Base-by-base conservation (phyloP, 345 rosid species). In the Arabis hirsuta region DNA sequence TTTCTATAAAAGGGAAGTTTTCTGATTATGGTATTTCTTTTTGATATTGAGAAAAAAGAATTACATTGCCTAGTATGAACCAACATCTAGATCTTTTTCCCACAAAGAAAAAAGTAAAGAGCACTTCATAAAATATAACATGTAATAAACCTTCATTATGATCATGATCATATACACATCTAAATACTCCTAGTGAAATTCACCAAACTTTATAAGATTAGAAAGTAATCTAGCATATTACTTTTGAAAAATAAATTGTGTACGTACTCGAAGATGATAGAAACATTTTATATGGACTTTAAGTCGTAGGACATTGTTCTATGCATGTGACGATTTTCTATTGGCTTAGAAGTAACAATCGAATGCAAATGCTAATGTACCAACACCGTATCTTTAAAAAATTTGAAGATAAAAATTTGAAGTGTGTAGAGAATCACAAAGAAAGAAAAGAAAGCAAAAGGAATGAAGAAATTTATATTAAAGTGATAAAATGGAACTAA, bases 31-130 rank as follows among this genome's bases (percentile, higher is more conserved):
- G 48, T 34, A 14, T 46, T 64, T 71, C 56, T 19, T 76, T 70
- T 71, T 42, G 46, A 36, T 47, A 27, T 62, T 45, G 24, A 55
- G 53, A 47, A 44, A n/a, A 9, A n/a, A n/a, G n/a, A n/a, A n/a
- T n/a, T n/a, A n/a, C 31, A 57, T 76, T 55, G 61, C 76, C 64
- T 76, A 20, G 76, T 76, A 26, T 48, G 79, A 64, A 56, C 76
- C 62, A 64, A 70, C 76, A 70, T 57, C 34, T 32, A 70, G 72
- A 71, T 57, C 36, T 76, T 76, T 76, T 42, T 32, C 65, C 67
- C 71, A 76, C 80, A 70, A 42, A 70, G 38, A 48, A 63, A 50
- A 50, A 64, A 52, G 70, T 62, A 42, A 70, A 74, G 52, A 19
- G 65, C 74, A 76, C 65, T 76, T 60, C 34, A 46, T 20, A 29